Base-by-base conservation (phyloP, 2,329 filamentous ascomycete species). In the Penicillium nordicum region DNA sequence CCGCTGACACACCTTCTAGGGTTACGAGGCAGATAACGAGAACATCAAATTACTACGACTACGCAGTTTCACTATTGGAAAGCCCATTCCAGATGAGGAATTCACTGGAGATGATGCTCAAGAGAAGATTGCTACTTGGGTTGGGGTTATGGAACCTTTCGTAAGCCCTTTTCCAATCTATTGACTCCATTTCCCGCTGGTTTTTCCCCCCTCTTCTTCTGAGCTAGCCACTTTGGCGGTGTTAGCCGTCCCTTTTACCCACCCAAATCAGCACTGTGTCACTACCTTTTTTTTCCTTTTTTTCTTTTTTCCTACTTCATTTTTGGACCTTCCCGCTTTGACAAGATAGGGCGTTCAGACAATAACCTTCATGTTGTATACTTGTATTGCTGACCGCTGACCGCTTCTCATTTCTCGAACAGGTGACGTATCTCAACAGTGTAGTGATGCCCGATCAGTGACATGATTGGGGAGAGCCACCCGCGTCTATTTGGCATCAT, bases 31-130 rank as follows among this genome's bases (percentile, higher is more conserved):
- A 21, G 86, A 89, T 56, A 89, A 96, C 69, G 78, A 83, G 41
- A 88, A 96, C 64, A 92, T 96, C 67, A 85, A 87, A 53, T 80
- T 97, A 50, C 79, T 96, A 53, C 88, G 91, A 65, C 80, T 97
- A 68, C 83, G 86, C 58, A 94, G 87, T 72, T 96, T 88, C 71
- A 92, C 88, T 0, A 75, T 95, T 23, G 82, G 84, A 37, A 85
- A 80, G 57, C 84, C 85, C 68, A 74, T 96, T 36, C 71, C 80
- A 12, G 90, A 92, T 65, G 74, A 80, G 10, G 79, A 89, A 46
- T 79, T 96, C 21, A 78, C 86, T 36, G 79, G 80, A 44, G 76
- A 82, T 45, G 78, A 84, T 66, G 85, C 84, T 16, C 82, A 91
- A 73, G 82, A 86, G 30, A 83, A 82, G 67, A 80, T 96, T 50